Evolutionary conservation across 306 rosid genomes (phyloP).

Genomic region (Glycine soja): DNA sequence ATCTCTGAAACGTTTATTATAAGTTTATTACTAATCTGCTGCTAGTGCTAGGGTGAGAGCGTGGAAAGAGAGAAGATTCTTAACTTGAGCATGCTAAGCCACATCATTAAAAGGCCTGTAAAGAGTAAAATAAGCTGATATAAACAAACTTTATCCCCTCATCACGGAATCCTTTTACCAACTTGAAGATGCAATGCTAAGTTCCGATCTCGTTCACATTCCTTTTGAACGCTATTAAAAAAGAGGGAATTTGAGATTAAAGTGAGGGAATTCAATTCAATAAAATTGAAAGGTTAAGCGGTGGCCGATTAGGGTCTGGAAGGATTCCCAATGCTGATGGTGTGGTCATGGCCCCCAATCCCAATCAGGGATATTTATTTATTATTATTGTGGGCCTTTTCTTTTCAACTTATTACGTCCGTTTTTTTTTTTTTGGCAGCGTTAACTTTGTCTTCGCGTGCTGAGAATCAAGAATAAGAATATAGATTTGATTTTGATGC

Average conservation of each 20-base stretch:
- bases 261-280: not conserved
- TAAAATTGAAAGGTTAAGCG: too few relatives aligned
- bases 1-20: too few relatives aligned
- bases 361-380: too few relatives aligned
- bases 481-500: constrained; percentile 39
- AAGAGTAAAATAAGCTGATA: constrained; percentile 47
- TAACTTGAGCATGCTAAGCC: constrained; percentile 50
- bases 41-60: not conserved
- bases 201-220: constrained; percentile 56
- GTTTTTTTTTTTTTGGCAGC: constrained; percentile 34
- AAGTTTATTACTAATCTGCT: not conserved
- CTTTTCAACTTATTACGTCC: not conserved
- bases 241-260: constrained; percentile 40
- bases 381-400: constrained; percentile 42
- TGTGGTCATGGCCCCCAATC: constrained; percentile 3
- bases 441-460: constrained; percentile 54
- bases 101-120: constrained; percentile 53
- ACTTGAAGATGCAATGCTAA: constrained; percentile 37
- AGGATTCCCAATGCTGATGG: too few relatives aligned
- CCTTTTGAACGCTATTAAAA: constrained; percentile 50
- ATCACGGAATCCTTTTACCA: constrained; percentile 46
- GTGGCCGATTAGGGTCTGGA: too few relatives aligned
- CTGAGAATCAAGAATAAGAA: constrained; percentile 52
- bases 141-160: constrained; percentile 42
- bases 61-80: constrained; percentile 49